Base-by-base conservation (phyloP, 495 filamentous ascomycete genomes). In the Lophiostoma macrostomum region DNA sequence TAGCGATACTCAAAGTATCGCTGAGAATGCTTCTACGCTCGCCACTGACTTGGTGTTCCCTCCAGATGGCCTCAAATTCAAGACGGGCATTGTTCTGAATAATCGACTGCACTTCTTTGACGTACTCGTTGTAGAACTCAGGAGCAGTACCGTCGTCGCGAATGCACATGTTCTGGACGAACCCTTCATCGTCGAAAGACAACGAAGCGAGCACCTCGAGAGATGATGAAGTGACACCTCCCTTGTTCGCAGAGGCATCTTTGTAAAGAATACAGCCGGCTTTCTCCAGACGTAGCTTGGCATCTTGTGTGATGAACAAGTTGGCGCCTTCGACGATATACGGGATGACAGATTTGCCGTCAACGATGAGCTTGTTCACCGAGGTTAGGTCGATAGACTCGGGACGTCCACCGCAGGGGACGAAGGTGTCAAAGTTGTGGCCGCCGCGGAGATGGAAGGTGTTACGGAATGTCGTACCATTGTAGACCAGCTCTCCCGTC, bases 301-400 rank as follows among this genome's bases (percentile, higher is more conserved):
- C 90, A 65, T 98, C 93, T 71, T 98, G 94, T 11, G 93, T 97
- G 71, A 98, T 93, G 80, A 98, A 98, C 32, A 98, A 76, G 67
- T 98, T 98, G 65, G 93, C 93, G 18, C 93, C 93, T 70, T 98
- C 93, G 38, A 98, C 93, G 24, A 98, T 91, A 74, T 93, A 97
- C 5, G 90, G 90, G 50, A 98, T 85, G 5, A 78, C 79, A 13
- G 77, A 77, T 74, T 93, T 95, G 70, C 88, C 87, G 51, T 93
- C 81, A 37, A 73, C 64, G 68, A 98, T 95, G 48, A 98, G 80
- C 69, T 86, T 86, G 67, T 77, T 81, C 25, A 89, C 91, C 10
- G 84, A 87, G 37, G 84, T 82, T 54, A 98, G 79, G 64, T 98
- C 94, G 64, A 98, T 95, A 1, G 91, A 95, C 74, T 98, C 94